A percentile compares a stretch with the other conserved stretches of the same genome.
Evolutionary conservation across 192 early-diverging fungal genomes (phyloP).

Genomic region (Jimgerdemannia lactiflua): DNA sequence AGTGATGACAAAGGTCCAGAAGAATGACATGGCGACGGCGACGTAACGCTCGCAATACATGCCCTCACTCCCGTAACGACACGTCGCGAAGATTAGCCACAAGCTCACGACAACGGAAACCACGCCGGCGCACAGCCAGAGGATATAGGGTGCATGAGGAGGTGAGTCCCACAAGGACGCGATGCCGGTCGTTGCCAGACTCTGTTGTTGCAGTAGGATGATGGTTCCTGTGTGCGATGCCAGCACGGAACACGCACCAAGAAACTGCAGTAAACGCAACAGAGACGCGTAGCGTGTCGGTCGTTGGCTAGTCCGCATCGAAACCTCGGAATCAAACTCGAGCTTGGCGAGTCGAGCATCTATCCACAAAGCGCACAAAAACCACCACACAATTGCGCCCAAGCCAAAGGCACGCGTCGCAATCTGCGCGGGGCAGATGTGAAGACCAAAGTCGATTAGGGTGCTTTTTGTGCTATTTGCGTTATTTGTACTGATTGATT

Average conservation of each 20-base stretch:
- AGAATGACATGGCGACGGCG: not conserved
- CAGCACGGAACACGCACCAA: not conserved
- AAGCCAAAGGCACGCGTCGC: not conserved
- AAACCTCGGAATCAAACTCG: not conserved
- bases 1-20: not conserved
- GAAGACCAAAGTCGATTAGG: not conserved
- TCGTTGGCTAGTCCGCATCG: not conserved
- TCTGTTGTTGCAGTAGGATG: not conserved
- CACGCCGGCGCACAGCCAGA: not conserved
- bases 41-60: not conserved
- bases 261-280: not conserved
- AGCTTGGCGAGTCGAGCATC: not conserved
- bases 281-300: not conserved
- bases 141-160: not conserved
- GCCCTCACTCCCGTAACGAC: not conserved
- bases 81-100: not conserved
- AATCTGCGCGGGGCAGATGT: not conserved
- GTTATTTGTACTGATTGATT: no score
- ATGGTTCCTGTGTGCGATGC: not conserved
- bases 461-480: no score
- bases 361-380: not conserved
- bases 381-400: not conserved
- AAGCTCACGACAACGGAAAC: not conserved
- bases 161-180: not conserved
- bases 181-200: not conserved